Percentiles rank a stretch among this genome's conserved stretches.
Evolutionary conservation across 805 yeast species (phyloP).

Genomic region (Pichia thaimueangensis): DNA sequence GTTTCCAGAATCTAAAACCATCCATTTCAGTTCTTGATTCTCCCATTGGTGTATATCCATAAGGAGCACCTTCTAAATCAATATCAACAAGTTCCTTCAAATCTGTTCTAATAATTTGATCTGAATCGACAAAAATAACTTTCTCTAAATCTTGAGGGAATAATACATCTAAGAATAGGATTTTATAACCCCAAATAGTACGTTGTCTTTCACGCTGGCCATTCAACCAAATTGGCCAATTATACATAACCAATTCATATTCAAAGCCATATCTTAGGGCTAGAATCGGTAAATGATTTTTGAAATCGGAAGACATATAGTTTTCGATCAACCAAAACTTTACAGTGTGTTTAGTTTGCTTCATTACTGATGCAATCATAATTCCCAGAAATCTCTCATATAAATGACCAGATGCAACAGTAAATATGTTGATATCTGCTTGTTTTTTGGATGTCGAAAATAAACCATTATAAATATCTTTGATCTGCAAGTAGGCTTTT

Average conservation of each 20-base stretch:
- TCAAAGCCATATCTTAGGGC: conserved; percentile 57
- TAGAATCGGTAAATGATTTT: conserved; percentile 49
- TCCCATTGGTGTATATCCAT: conserved; percentile 85
- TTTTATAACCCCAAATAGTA: conserved; percentile 83
- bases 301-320: conserved; percentile 67
- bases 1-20: conserved; percentile 86
- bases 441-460: conserved; percentile 21
- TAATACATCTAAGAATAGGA: conserved; percentile 76
- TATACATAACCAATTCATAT: conserved; percentile 73
- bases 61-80: conserved; percentile 76
- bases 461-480: neutral
- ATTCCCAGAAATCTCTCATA: conserved; percentile 69
- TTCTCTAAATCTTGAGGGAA: conserved; percentile 74
- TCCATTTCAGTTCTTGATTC: conserved; percentile 75
- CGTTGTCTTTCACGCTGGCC: conserved; percentile 73
- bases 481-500: conserved; percentile 1
- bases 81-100: conserved; percentile 58
- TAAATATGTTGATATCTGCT: conserved; percentile 71
- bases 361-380: conserved; percentile 76
- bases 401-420: conserved; percentile 75
- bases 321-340: conserved; percentile 86
- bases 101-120: conserved; percentile 74
- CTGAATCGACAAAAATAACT: conserved; percentile 82
- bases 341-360: conserved; percentile 55
- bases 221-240: conserved; percentile 91